These are phyloP conservation scores for Penstemon newberryi DNA, from an alignment of 257 asterid species.

Conservation along the genomic window DNA sequence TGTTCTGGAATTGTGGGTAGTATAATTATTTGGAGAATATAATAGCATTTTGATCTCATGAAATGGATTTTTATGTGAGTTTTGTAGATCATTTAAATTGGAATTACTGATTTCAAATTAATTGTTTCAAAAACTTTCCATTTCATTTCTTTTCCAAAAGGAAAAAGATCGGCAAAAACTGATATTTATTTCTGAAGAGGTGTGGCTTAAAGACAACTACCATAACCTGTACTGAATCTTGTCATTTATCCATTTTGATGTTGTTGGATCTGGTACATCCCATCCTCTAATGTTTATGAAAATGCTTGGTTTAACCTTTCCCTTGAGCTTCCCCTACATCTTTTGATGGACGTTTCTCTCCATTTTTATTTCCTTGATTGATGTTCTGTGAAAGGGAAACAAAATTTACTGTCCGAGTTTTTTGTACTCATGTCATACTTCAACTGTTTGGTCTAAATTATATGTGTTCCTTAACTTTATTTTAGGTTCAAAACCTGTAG, in stretches of 20 bases:
- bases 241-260: conserved; percentile 7
- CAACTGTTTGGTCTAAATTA: background rate
- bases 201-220: background rate
- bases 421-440: background rate
- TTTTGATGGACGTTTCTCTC: background rate
- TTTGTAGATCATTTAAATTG: background rate
- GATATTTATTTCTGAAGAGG: background rate
- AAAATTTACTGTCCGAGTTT: background rate
- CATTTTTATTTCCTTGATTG: background rate
- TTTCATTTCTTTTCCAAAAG: background rate
- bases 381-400: background rate
- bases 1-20: background rate
- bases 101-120: background rate
- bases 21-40: background rate
- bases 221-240: conserved; percentile 8
- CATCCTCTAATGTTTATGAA: background rate
- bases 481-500: conserved; percentile 46
- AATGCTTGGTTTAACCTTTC: background rate
- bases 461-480: background rate
- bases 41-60: background rate
- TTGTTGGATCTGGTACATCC: background rate
- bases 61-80: background rate
- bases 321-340: background rate
- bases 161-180: background rate
- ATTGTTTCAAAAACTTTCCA: background rate